Evolutionary conservation across 768 basidiomycete species (phyloP), one percentile per base, ranked within the genome.

Genomic region (Leccinum ochraceum): DNA sequence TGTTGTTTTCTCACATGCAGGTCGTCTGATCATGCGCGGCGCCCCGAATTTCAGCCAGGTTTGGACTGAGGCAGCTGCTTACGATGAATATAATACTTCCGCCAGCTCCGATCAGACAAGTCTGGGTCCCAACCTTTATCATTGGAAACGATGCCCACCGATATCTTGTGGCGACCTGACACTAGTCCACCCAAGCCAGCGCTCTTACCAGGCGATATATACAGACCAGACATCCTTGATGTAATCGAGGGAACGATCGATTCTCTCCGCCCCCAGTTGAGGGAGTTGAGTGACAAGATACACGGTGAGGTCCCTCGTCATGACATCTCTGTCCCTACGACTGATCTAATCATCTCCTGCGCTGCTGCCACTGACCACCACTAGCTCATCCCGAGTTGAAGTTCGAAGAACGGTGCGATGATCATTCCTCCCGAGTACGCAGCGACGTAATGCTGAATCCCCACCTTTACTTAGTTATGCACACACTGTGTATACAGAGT

Each of bases 381-480:
- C 22, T 26, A 92, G 91, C 79, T 28, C 88, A 90, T 66, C 90
- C 91, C 4, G 91, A 92, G 72, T 74, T 90, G 10, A 79, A 72
- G 55, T 92, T 79, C 64, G 76, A 89, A 69, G 91, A 92, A 77
- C 77, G 34, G 52, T 90, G 60, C 36, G 36, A 37, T 26, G 11
- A 34, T 20, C 16, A 13, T 50, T 46, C n/a, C 28, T 22, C 16
- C 11, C 16, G 8, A 4, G 13, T 34, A n/a, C 20, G 3, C 16
- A 11, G 13, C 13, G 20, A 13, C 94, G n/a, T 79, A 92, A 32
- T 81, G 52, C 52, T 17, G 20, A 26, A 20, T 46, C 13, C 10
- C 16, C 4, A 6, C 7, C 9, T 28, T n/a, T 52, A 5, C 5
- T 48, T 37, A 92, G 89, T 51, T 78, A 87, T 75, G 86, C 92